Base-by-base conservation (phyloP, 2,329 filamentous ascomycete species). In the Tolypocladium ophioglossoides region DNA sequence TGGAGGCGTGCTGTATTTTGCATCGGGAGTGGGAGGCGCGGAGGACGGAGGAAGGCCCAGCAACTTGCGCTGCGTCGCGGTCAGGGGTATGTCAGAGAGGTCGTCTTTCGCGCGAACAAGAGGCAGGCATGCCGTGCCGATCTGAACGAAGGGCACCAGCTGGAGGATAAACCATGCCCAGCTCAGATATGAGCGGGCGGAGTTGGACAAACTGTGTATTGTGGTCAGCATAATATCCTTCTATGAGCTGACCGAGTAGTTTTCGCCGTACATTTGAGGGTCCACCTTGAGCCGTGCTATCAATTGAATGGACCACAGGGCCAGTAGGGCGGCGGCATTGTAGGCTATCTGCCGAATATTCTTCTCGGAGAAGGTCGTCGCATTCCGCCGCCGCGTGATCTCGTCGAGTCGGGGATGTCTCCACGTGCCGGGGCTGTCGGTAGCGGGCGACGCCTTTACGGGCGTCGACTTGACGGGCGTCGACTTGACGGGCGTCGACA, bases 401-500 rank as follows among this genome's bases (percentile, higher is more conserved):
- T 97, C 92, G 64, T 90, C 80, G 59, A 96, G 79, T 58, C 86
- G 84, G 37, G 94, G 94, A 69, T 99, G 94, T 65, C 85, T 83
- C 92, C 94, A 99, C 66, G 85, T 89, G 54, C 92, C 91, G 8
- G 89, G 80, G 62, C 79, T 83, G 52, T 83, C 80, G 32, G 70
- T 65, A 24, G 64, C 58, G 1, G 70, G 59, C 20, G 68, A 55
- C 46, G 70, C 67, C 68, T 77, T 66, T 66, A 78, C 57, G 59
- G 79, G 64, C 60, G 72, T 73, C 38, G 65, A 62, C 55, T 55
- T 64, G 54, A 62, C 54, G 16, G 65, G 64, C 35, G 66, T 66
- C 35, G 68, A 59, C 69, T 55, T 64, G 54, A 62, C 54, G 16
- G 65, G 64, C 35, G 66, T 66, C 35, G 68, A 59, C 69, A 71